These are phyloP conservation scores for Solanum megistacrolobum DNA, from an alignment of 257 asterid species.

Conservation along the genomic window DNA sequence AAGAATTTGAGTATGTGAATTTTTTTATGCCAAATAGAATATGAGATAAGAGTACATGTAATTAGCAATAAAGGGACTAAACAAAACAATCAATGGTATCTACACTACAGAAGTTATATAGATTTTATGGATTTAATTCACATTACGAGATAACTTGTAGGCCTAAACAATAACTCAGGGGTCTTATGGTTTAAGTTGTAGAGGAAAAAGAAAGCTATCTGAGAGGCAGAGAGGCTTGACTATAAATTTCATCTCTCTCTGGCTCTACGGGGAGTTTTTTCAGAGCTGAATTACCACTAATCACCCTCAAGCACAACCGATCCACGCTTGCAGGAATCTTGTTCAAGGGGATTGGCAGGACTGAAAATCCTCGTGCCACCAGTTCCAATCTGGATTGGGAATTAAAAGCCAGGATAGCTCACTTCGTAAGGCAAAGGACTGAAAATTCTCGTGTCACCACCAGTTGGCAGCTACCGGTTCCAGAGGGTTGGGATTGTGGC, in stretches of 20 bases:
- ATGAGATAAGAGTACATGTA: background rate
- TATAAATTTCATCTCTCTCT: background rate
- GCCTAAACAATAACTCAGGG: background rate
- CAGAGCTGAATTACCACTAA: background rate
- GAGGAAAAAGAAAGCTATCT: background rate
- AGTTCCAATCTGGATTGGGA: background rate
- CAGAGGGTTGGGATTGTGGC: background rate
- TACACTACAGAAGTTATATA: background rate
- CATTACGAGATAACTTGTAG: background rate
- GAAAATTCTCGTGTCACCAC: background rate
- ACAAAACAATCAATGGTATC: background rate
- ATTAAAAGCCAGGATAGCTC: background rate
- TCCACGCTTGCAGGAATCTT: background rate
- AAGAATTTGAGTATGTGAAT: background rate
- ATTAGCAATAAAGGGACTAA: background rate
- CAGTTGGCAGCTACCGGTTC: background rate
- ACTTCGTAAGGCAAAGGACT: background rate
- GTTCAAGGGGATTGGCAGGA: background rate
- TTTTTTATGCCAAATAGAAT: background rate
- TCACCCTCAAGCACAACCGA: background rate
- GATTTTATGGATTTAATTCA: background rate
- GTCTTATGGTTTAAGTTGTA: background rate
- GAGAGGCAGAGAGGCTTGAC: background rate
- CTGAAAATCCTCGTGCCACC: background rate
- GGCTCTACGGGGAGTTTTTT: background rate